Conservation (phyloP, 2,329 filamentous ascomycete genomes). For the Phialemonium atrogriseum region DNA sequence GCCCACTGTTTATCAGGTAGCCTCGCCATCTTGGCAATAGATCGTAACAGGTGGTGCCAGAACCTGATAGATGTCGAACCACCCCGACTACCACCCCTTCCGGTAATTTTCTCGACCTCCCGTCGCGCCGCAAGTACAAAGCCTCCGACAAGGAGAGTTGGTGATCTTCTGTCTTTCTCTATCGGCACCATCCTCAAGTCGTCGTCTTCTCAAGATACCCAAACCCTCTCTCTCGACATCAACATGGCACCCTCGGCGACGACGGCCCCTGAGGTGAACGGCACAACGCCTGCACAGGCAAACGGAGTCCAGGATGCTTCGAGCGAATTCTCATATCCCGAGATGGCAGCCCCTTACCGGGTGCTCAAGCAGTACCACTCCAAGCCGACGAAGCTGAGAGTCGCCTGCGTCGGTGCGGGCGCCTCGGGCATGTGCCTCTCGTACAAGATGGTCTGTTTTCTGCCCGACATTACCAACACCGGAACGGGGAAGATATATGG, state of each 20-base stretch:
- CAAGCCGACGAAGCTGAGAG: constrained; percentile 24
- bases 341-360: constrained; percentile 15
- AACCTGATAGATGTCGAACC: constrained; percentile 3
- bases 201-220: background rate
- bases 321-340: constrained; percentile 17
- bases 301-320: constrained; percentile 2
- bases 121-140: constrained; percentile 1
- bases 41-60: constrained; percentile 3
- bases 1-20: background rate
- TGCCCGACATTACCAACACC: too few relatives aligned
- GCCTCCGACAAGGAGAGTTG: background rate
- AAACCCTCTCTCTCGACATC: background rate
- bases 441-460: too few relatives aligned
- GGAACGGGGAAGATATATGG: too few relatives aligned
- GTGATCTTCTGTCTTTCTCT: background rate
- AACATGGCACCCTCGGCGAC: background rate
- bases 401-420: constrained; percentile 18
- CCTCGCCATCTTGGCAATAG: background rate
- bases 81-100: constrained; percentile 1
- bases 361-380: constrained; percentile 24
- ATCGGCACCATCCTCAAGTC: background rate
- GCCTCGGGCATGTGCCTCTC: constrained; percentile 2
- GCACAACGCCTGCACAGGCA: constrained; percentile 4
- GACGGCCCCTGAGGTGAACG: constrained; percentile 4
- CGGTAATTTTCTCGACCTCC: constrained; percentile 1